Conservation (phyloP, 1,284 basidiomycete genomes). For the Rhizoctonia solani region DNA sequence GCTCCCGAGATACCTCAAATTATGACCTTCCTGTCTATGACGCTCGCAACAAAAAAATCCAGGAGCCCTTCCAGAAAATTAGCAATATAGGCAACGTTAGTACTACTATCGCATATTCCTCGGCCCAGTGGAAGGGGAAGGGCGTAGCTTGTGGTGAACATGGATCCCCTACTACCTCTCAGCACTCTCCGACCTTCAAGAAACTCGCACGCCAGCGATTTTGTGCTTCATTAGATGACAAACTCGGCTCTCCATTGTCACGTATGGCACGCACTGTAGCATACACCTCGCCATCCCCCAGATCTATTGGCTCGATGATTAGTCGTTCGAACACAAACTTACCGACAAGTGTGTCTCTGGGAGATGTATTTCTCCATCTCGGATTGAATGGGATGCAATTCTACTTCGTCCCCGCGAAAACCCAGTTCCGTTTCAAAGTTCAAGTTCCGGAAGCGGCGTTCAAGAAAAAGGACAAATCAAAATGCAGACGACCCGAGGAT, state of each 20-base stretch:
- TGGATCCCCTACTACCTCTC: conserved; percentile 21
- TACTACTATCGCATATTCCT: background rate
- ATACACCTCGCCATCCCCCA: background rate
- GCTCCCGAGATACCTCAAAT: background rate
- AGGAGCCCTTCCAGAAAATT: background rate
- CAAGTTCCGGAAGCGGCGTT: background rate
- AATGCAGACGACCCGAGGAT: background rate
- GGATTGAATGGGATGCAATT: conserved; percentile 1
- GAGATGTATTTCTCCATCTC: background rate
- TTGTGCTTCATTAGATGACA: conserved; percentile 1
- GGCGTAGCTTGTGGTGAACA: conserved; percentile 15
- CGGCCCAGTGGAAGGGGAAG: conserved; percentile 18
- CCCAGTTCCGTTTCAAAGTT: conserved; percentile 4
- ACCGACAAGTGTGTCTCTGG: background rate
- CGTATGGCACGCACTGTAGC: background rate
- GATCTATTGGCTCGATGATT: background rate
- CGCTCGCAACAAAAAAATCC: background rate
- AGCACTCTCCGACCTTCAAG: conserved; percentile 30
- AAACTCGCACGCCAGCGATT: conserved; percentile 13
- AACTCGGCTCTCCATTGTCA: conserved; percentile 6
- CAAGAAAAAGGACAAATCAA: conserved; percentile 2
- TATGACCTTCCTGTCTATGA: background rate
- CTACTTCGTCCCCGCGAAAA: conserved; percentile 4
- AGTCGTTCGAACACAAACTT: background rate
- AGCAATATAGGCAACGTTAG: background rate